Base-by-base conservation (phyloP, 371 early-diverging fungal species). In the Nosema muscidifuracis region DNA sequence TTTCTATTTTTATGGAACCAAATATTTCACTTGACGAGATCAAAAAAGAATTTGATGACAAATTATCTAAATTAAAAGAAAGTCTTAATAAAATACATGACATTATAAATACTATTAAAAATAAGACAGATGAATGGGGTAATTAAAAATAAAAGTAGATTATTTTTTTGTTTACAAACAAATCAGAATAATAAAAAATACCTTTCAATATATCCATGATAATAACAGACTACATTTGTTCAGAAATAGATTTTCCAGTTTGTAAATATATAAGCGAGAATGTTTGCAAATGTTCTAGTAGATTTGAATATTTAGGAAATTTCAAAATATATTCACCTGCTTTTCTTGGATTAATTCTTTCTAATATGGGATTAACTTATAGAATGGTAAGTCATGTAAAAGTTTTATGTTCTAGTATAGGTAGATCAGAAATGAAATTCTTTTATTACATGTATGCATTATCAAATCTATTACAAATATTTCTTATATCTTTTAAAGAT, bases 361-460 rank as follows among this genome's bases (percentile, higher is more conserved):
- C 58, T 28, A 40, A 38, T 33, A 50, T 77, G 12, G n/a, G 71
- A 18, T 67, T 28, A 40, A 44, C 51, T 15, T 13, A 69, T 0
- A 16, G 77, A 26, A 71, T 81, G 67, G 67, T 76, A 13, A 24
- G 28, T 26, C 60, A 78, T 43, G 64, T 67, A 18, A 74, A 71
- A 31, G 67, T 60, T 26, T 18, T 71, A 13, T 75, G 75, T 57
- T 56, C 80, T 33, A 60, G 63, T 36, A 66, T 77, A 16, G 79
- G 77, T 20, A 70, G 73, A 44, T 73, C 75, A 34, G 82, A 81
- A 51, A 55, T 81, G 65, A 61, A 65, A 16, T 33, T 74, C 2
- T 74, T 81, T 40, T 79, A 77, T 51, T 71, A 74, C 33, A 30
- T 74, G 4, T 81, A 78, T 66, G 38, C 79, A 2, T 16, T 44